A percentile compares a stretch with the other conserved stretches of the same genome.
phyloP scores from a whole-genome alignment of 2,329 filamentous ascomycete genomes.

The Arthrobotrys conoides region DNA sequence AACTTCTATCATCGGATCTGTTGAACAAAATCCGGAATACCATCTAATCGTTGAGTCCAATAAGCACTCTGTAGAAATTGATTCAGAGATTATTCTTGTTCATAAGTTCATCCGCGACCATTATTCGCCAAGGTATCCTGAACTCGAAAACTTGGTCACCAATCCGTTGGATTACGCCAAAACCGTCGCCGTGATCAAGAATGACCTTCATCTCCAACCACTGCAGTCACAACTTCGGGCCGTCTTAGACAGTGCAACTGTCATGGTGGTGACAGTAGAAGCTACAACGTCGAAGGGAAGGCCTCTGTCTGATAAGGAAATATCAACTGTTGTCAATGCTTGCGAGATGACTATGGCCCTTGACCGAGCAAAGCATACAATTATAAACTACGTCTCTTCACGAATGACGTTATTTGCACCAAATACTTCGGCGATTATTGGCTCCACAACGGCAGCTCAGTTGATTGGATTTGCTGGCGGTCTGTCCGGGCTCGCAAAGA shows the following conservation, averaged over 20 bases:
- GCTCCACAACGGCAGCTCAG: conserved; percentile 92
- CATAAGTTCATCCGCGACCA: conserved; percentile 98
- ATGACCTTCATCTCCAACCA: conserved; percentile 83
- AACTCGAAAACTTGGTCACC: conserved; percentile 89
- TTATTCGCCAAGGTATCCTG: conserved; percentile 93
- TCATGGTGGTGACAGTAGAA: conserved; percentile 97
- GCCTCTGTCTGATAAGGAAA: conserved; percentile 80
- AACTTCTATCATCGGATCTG: conserved; percentile 79
- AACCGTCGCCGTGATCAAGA: conserved; percentile 91
- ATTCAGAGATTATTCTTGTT: conserved; percentile 90
- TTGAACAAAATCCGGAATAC: conserved; percentile 94
- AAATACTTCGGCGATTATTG: conserved; percentile 90
- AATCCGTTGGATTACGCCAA: conserved; percentile 96
- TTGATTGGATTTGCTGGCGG: conserved; percentile 96
- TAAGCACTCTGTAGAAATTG: conserved; percentile 89
- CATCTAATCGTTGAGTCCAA: conserved; percentile 90
- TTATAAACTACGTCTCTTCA: conserved; percentile 95
- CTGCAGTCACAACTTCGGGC: conserved; percentile 85
- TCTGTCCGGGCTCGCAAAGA: conserved; percentile 88
- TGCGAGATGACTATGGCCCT: conserved; percentile 91
- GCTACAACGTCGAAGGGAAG: conserved; percentile 89
- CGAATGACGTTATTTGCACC: conserved; percentile 97
- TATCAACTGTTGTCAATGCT: conserved; percentile 80
- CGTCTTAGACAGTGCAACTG: conserved; percentile 86
- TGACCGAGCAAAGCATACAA: conserved; percentile 85